phyloP scores from a whole-genome alignment of 495 filamentous ascomycete species.

The Durotheca rogersii region DNA sequence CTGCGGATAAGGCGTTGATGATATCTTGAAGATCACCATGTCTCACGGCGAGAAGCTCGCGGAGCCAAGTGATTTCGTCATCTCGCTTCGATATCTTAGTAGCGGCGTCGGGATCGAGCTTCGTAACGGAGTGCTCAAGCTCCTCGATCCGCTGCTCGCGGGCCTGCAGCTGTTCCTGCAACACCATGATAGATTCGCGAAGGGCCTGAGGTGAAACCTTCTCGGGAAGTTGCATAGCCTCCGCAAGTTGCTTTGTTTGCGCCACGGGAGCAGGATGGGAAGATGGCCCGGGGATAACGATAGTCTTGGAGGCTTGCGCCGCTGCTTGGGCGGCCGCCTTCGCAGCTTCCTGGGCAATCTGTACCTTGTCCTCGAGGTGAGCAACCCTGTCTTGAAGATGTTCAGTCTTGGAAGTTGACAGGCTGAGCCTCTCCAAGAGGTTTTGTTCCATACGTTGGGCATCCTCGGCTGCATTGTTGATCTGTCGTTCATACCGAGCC shows the following conservation, averaged over 20 bases:
- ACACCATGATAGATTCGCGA: constrained; percentile 90
- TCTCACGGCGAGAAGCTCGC: constrained; percentile 87
- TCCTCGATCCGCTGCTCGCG: constrained; percentile 86
- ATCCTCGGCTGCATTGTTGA: constrained; percentile 71
- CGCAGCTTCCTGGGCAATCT: constrained; percentile 88
- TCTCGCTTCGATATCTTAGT: constrained; percentile 83
- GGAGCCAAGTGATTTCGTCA: constrained; percentile 92
- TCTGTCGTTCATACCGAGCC: constrained; percentile 69
- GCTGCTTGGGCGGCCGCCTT: constrained; percentile 85
- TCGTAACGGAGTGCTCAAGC: constrained; percentile 69
- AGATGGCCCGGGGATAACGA: constrained; percentile 41
- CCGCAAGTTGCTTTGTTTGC: constrained; percentile 48
- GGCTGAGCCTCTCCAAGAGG: constrained; percentile 66
- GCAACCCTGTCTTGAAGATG: constrained; percentile 78
- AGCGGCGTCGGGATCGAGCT: constrained; percentile 69
- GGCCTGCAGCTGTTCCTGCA: constrained; percentile 94
- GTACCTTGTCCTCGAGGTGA: constrained; percentile 84
- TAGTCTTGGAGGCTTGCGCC: constrained; percentile 74
- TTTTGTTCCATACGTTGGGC: constrained; percentile 67
- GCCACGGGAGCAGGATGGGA: constrained; percentile 37
- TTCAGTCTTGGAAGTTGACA: constrained; percentile 76
- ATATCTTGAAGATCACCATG: constrained; percentile 91
- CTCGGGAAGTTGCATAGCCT: constrained; percentile 62
- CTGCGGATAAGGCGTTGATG: constrained; percentile 71
- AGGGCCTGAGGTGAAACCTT: constrained; percentile 92